Percentiles rank a stretch among this genome's conserved stretches.
Evolutionary conservation across 1,139 yeast species (phyloP).

Genomic region (Suhomyces kunorum): DNA sequence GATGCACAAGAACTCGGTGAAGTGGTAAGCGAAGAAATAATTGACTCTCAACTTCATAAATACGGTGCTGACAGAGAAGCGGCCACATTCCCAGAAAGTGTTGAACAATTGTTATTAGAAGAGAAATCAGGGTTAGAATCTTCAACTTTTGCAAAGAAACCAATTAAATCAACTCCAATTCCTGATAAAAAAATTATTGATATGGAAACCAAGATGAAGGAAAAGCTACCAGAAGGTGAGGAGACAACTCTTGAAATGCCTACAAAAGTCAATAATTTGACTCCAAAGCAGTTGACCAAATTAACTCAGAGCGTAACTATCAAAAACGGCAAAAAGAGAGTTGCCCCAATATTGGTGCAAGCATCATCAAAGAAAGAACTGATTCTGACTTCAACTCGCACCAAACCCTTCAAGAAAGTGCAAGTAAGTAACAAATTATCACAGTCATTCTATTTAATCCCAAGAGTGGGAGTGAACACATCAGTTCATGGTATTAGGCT

Average conservation of each 20-base stretch:
- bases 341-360: slow-evolving; percentile 79
- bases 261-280: slow-evolving; percentile 14
- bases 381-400: slow-evolving; percentile 10
- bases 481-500: slow-evolving; percentile 47
- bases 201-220: slow-evolving; percentile 9
- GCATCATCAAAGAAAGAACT: slow-evolving; percentile 31
- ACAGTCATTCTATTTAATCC: slow-evolving; percentile 42
- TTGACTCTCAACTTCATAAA: slow-evolving; percentile 68
- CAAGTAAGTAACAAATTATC: slow-evolving; percentile 38
- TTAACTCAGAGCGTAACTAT: slow-evolving; percentile 46
- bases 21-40: slow-evolving; percentile 63
- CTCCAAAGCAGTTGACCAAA: slow-evolving; percentile 22
- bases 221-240: slow-evolving; percentile 9
- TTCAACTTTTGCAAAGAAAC: not conserved
- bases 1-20: slow-evolving; percentile 73
- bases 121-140: slow-evolving; percentile 45
- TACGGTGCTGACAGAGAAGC: slow-evolving; percentile 90
- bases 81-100: slow-evolving; percentile 82
- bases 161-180: slow-evolving; percentile 3
- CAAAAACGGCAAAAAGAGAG: slow-evolving; percentile 82
- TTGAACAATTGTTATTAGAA: slow-evolving; percentile 73
- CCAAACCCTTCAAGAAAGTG: slow-evolving; percentile 17
- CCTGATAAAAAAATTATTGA: slow-evolving; percentile 1
- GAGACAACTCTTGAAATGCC: slow-evolving; percentile 11
- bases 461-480: slow-evolving; percentile 50